Conservation (phyloP, 306 rosid species). For the Senna tora region DNA sequence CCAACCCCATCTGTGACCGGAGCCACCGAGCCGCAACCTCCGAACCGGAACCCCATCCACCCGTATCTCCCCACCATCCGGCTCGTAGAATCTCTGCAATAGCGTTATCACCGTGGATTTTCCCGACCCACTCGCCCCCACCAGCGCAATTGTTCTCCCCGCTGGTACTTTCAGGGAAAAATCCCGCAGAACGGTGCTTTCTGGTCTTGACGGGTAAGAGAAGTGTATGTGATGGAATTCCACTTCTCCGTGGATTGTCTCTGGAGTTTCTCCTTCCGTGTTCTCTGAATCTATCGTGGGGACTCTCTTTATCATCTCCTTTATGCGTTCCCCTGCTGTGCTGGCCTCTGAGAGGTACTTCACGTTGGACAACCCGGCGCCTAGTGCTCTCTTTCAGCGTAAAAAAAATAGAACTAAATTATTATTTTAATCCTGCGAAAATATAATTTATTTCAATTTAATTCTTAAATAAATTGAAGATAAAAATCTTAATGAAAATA, state of each 20-base stretch:
- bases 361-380: constrained; percentile 78
- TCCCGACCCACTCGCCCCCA: constrained; percentile 91
- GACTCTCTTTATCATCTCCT: constrained; percentile 74
- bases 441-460: no score
- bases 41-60: constrained; percentile 71
- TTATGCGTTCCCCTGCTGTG: constrained; percentile 69
- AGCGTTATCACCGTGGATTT: constrained; percentile 80
- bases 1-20: constrained; percentile 89
- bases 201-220: constrained; percentile 88
- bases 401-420: no score
- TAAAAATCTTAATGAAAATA: no score
- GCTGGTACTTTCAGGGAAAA: constrained; percentile 70
- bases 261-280: constrained; percentile 62
- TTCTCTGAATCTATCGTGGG: constrained; percentile 84
- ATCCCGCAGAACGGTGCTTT: constrained; percentile 57
- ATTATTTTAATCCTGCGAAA: no score
- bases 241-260: constrained; percentile 60
- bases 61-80: constrained; percentile 63
- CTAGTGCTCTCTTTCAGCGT: no score
- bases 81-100: constrained; percentile 90
- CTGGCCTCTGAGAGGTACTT: constrained; percentile 83
- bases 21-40: constrained; percentile 76
- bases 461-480: no score
- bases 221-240: constrained; percentile 65
- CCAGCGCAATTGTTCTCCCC: constrained; percentile 76